Evolutionary conservation across 805 yeast genomes (phyloP).

Genomic region (Sungouiella thailandica): DNA sequence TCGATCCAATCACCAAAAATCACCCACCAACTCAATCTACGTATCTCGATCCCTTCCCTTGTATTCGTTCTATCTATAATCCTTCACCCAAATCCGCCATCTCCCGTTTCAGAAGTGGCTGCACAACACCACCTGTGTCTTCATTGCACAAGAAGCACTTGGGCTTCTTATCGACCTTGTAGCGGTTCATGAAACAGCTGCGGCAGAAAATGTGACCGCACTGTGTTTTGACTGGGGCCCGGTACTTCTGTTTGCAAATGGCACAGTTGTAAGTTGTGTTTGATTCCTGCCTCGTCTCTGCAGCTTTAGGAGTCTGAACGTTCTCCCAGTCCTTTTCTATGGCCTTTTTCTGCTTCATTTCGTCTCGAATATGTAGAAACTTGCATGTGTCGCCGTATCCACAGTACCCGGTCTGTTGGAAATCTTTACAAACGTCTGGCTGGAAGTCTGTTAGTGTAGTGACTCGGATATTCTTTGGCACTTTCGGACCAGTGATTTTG

Average conservation of each 20-base stretch:
- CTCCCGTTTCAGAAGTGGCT: slow-evolving; percentile 35
- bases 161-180: slow-evolving; percentile 32
- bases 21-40: too few species aligned
- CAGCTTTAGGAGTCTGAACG: slow-evolving; percentile 18
- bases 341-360: slow-evolving; percentile 67
- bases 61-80: too few species aligned
- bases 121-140: slow-evolving; percentile 57
- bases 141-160: slow-evolving; percentile 54
- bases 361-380: slow-evolving; percentile 87
- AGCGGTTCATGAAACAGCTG: slow-evolving; percentile 48
- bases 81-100: too few species aligned
- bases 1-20: too few species aligned
- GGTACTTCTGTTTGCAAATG: slow-evolving; percentile 53
- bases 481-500: slow-evolving; percentile 17
- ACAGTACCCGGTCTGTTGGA: slow-evolving; percentile 85
- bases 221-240: slow-evolving; percentile 49
- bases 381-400: slow-evolving; percentile 98
- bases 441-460: slow-evolving; percentile 80
- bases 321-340: slow-evolving; percentile 67
- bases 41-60: too few species aligned
- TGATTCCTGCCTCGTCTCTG: slow-evolving; percentile 16
- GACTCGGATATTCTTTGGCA: slow-evolving; percentile 44
- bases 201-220: slow-evolving; percentile 68
- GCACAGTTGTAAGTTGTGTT: slow-evolving; percentile 47
- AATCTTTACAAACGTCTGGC: slow-evolving; percentile 93